phyloP scores from a whole-genome alignment of 2,329 filamentous ascomycete species.

The Didymella keratinophila region DNA sequence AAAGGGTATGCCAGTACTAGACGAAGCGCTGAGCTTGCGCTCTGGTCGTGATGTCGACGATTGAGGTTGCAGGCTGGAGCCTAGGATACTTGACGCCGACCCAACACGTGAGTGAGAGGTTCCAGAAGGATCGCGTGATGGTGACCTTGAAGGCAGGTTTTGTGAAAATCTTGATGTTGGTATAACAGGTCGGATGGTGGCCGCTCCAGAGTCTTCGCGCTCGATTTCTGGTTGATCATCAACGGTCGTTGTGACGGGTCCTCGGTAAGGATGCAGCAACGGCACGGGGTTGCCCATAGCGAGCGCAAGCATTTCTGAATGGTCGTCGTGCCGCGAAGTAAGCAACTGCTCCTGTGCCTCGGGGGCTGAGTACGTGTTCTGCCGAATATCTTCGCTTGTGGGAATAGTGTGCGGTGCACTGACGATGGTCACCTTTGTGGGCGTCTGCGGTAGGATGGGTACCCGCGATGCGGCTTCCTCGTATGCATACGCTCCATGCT shows the following conservation, averaged over 20 bases:
- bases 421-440: background rate
- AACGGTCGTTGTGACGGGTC: background rate
- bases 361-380: background rate
- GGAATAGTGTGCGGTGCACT: constrained; percentile 2
- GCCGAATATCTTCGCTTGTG: background rate
- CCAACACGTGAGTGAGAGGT: constrained; percentile 23
- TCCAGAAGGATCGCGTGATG: constrained; percentile 2
- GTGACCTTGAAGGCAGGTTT: background rate
- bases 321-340: background rate
- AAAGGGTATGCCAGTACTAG: constrained; percentile 36
- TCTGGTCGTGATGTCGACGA: constrained; percentile 19
- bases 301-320: constrained; percentile 1
- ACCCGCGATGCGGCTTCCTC: background rate
- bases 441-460: background rate
- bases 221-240: constrained; percentile 8
- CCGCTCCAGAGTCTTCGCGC: background rate
- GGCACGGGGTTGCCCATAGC: background rate
- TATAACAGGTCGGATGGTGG: constrained; percentile 11
- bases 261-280: background rate
- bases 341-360: no score
- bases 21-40: constrained; percentile 30
- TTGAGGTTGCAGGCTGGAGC: constrained; percentile 10
- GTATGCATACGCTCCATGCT: background rate
- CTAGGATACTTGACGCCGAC: constrained; percentile 23
- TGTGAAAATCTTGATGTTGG: constrained; percentile 13